Evolutionary conservation across 2,329 filamentous ascomycete species (phyloP).

Genomic region (Trichoderma sp.): DNA sequence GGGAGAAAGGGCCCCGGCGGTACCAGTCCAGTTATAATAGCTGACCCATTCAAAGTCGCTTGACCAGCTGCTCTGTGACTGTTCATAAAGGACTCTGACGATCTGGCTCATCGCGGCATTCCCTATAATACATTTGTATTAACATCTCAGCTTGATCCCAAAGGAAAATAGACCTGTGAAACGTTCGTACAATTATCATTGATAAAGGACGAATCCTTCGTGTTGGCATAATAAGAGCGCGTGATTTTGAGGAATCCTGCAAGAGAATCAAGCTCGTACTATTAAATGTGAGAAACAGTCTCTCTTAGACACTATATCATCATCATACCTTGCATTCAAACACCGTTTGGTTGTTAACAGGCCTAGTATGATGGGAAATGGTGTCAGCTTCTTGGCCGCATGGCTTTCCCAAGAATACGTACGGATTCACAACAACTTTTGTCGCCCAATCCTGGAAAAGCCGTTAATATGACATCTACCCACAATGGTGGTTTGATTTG

Average conservation of each 20-base stretch:
- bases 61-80: constrained; percentile 34
- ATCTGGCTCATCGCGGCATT: constrained; percentile 52
- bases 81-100: constrained; percentile 32
- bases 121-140: constrained; percentile 63
- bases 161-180: no score
- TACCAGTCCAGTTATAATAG: constrained; percentile 37
- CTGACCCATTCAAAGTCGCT: constrained; percentile 33
- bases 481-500: no score
- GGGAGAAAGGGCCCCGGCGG: constrained; percentile 31
- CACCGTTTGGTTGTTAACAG: constrained; percentile 32
- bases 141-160: not conserved
- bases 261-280: constrained; percentile 88
- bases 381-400: not conserved
- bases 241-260: constrained; percentile 82
- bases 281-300: constrained; percentile 37
- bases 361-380: constrained; percentile 24
- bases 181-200: constrained; percentile 33
- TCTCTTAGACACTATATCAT: not conserved
- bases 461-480: not conserved
- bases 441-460: constrained; percentile 28
- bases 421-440: constrained; percentile 33
- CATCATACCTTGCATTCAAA: constrained; percentile 35
- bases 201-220: constrained; percentile 69
- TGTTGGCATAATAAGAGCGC: constrained; percentile 73
- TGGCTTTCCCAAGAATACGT: constrained; percentile 12